These are phyloP conservation scores for Clonostachys solani DNA, from an alignment of 2,329 filamentous ascomycete genomes.

Conservation along the genomic window DNA sequence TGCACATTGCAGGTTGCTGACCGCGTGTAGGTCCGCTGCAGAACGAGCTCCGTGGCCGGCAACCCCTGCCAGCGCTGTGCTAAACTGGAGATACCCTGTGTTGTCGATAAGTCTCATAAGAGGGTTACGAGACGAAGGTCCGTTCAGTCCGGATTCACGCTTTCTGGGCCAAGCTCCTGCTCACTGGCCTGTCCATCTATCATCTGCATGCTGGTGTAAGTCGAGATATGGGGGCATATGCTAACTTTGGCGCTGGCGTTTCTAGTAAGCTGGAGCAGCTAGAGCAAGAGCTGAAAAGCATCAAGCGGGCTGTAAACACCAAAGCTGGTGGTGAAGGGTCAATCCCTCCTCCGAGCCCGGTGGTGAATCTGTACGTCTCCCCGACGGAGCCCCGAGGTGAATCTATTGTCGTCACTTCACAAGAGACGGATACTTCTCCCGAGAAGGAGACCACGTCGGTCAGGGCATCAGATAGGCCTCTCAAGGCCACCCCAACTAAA, in stretches of 20 bases:
- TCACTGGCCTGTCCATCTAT: too few species aligned
- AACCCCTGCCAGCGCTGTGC: conserved; percentile 39
- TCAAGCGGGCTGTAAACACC: conserved; percentile 43
- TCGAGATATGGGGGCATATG: not conserved
- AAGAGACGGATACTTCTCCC: too few species aligned
- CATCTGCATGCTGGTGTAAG: too few species aligned
- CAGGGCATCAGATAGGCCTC: not conserved
- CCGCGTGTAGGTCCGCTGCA: conserved; percentile 35
- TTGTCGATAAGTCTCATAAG: conserved; percentile 43
- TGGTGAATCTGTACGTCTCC: too few species aligned
- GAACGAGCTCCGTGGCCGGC: conserved; percentile 27
- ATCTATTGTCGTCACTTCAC: not conserved
- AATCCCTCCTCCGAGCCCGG: conserved; percentile 12
- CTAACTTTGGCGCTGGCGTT: not conserved
- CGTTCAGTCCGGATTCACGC: not conserved
- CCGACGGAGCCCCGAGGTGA: not conserved
- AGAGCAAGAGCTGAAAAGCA: conserved; percentile 48
- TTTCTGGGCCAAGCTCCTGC: not conserved
- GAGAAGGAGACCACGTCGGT: not conserved
- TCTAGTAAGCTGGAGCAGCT: conserved; percentile 50
- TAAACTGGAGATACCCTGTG: conserved; percentile 35
- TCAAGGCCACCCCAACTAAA: conserved; percentile 10
- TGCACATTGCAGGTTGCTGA: not conserved
- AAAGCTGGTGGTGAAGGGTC: conserved; percentile 8
- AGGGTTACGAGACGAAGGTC: conserved; percentile 39